These are phyloP conservation scores for Gossypium gossypioides DNA, from an alignment of 441 rosid species.

Conservation along the genomic window DNA sequence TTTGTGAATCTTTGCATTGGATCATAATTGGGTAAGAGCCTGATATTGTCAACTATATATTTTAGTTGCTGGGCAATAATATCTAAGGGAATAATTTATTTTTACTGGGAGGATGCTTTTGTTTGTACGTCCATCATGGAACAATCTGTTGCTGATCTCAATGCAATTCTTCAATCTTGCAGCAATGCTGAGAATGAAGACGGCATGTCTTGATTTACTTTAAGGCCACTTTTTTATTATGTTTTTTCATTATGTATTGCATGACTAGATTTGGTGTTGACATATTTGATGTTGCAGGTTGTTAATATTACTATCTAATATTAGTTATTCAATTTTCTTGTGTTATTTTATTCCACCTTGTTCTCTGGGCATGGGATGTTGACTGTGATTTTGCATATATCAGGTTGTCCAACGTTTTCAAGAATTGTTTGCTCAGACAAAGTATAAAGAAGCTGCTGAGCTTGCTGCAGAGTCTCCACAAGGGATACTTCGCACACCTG, in stretches of 20 bases:
- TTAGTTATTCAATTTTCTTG: background rate
- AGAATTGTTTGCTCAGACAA: constrained; percentile 95
- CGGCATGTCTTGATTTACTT: background rate
- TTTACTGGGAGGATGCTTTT: background rate
- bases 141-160: background rate
- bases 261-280: background rate
- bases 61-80: background rate
- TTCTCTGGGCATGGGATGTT: constrained; percentile 8
- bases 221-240: background rate
- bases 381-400: constrained; percentile 19
- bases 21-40: background rate
- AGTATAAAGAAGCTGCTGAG: constrained; percentile 99
- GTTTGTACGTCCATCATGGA: background rate
- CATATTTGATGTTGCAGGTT: background rate
- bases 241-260: background rate
- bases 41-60: background rate
- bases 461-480: constrained; percentile 99
- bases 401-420: constrained; percentile 99
- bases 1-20: background rate
- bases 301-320: background rate
- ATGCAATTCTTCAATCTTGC: background rate
- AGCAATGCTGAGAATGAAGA: background rate
- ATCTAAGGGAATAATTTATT: background rate
- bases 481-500: constrained; percentile 95
- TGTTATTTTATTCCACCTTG: background rate